Evolutionary conservation across 1,139 yeast species (phyloP).

Genomic region (Suhomyces anneliseae): DNA sequence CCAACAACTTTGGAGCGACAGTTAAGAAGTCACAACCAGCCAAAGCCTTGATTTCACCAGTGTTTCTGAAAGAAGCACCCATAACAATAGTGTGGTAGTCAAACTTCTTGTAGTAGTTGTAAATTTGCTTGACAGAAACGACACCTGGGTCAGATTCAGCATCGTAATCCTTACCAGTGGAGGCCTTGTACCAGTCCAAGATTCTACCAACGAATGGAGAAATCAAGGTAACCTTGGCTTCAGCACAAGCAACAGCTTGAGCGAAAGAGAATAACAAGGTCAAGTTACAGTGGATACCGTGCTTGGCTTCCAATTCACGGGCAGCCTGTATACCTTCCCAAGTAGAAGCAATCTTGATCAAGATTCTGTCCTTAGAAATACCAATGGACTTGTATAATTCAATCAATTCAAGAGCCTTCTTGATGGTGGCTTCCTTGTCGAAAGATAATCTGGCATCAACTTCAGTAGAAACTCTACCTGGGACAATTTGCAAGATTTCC

Average conservation of each 20-base stretch:
- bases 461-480: slow-evolving; percentile 99
- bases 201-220: slow-evolving; percentile 99
- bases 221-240: slow-evolving; percentile 91
- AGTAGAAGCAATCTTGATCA: slow-evolving; percentile 96
- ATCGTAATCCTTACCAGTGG: slow-evolving; percentile 85
- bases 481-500: slow-evolving; percentile 90
- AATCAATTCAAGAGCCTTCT: slow-evolving; percentile 88
- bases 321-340: slow-evolving; percentile 99
- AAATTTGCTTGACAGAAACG: slow-evolving; percentile 78
- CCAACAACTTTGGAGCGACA: slow-evolving; percentile 90
- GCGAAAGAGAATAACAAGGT: slow-evolving; percentile 91
- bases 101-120: slow-evolving; percentile 96
- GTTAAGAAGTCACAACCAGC: slow-evolving; percentile 98
- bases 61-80: slow-evolving; percentile 99
- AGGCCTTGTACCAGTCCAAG: slow-evolving; percentile 96
- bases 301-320: slow-evolving; percentile 84
- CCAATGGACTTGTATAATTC: slow-evolving; percentile 82
- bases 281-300: slow-evolving; percentile 93
- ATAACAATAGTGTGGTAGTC: slow-evolving; percentile 96
- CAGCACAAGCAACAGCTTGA: slow-evolving; percentile 99
- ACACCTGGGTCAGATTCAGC: slow-evolving; percentile 96
- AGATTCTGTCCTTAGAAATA: slow-evolving; percentile 80
- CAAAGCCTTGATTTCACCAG: slow-evolving; percentile 92
- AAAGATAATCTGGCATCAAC: slow-evolving; percentile 98
- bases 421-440: slow-evolving; percentile 88